Percentiles rank a stretch among this genome's conserved stretches.
Conservation (phyloP, 768 basidiomycete genomes). For the Tulasnella calospora region DNA sequence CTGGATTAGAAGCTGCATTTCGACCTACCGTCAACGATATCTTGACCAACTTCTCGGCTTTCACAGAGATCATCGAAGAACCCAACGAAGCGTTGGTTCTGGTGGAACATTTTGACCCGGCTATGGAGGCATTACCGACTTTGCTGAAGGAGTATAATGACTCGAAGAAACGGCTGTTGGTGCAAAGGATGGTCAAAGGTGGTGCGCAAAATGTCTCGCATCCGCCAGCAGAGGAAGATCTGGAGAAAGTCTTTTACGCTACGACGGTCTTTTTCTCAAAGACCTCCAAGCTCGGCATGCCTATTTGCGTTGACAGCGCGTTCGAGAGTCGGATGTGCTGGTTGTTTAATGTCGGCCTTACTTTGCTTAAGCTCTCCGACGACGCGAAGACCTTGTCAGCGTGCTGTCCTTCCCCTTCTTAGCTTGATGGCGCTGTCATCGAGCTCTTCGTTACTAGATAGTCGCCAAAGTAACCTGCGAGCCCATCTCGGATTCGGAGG, state of each 20-base stretch:
- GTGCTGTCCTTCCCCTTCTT: too few species aligned
- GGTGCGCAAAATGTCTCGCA: not conserved
- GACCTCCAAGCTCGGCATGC: not conserved
- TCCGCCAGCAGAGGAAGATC: not conserved
- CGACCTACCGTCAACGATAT: not conserved
- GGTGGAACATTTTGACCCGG: not conserved
- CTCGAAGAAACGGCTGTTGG: not conserved
- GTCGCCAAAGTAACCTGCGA: too few species aligned
- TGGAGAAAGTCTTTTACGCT: not conserved
- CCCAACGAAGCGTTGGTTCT: not conserved
- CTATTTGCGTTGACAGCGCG: not conserved
- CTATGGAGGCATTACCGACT: not conserved
- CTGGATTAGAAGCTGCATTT: not conserved
- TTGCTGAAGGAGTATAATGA: not conserved
- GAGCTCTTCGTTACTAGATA: too few species aligned
- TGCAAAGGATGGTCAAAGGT: not conserved
- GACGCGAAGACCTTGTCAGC: too few species aligned
- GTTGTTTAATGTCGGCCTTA: not conserved
- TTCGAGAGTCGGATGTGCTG: not conserved
- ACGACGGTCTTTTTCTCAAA: not conserved
- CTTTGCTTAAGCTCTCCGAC: too few species aligned
- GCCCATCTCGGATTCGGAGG: too few species aligned
- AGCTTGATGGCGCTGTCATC: too few species aligned
- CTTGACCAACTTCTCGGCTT: not conserved
- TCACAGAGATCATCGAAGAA: not conserved